phyloP scores from a whole-genome alignment of 2,329 filamentous ascomycete genomes.

The Cytospora leucostoma region DNA sequence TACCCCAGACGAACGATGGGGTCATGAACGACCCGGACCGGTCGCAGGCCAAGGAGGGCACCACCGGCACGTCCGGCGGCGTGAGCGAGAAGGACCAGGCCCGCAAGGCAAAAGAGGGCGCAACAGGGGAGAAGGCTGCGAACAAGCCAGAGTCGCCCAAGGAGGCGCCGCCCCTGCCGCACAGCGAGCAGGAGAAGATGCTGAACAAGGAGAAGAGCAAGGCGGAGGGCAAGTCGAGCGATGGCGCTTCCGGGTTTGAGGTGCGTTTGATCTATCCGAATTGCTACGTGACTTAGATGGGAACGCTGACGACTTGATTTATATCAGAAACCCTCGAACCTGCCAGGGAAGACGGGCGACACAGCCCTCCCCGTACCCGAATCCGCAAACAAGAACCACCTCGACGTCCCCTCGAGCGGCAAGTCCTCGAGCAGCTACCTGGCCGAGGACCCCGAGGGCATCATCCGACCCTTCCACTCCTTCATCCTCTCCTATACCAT shows the following conservation, averaged over 20 bases:
- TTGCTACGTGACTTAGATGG: neutral
- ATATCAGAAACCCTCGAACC: slow-evolving; percentile 73
- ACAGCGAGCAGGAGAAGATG: slow-evolving; percentile 76
- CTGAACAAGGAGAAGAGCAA: slow-evolving; percentile 44
- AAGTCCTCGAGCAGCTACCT: slow-evolving; percentile 37
- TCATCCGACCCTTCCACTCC: slow-evolving; percentile 83
- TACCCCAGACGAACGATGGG: slow-evolving; percentile 69
- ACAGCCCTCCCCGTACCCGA: slow-evolving; percentile 69
- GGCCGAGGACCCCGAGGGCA: slow-evolving; percentile 52
- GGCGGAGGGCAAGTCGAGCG: slow-evolving; percentile 39
- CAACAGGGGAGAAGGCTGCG: slow-evolving; percentile 64
- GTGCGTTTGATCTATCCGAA: slow-evolving; percentile 45
- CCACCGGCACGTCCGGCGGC: slow-evolving; percentile 84
- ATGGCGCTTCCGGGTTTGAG: slow-evolving; percentile 56
- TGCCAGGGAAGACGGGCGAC: slow-evolving; percentile 77
- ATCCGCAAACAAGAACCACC: slow-evolving; percentile 64
- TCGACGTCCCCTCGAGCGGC: slow-evolving; percentile 47
- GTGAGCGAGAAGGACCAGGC: slow-evolving; percentile 86
- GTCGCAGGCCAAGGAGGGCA: slow-evolving; percentile 76
- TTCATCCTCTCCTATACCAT: slow-evolving; percentile 91
- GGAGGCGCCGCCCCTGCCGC: slow-evolving; percentile 78
- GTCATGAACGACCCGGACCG: slow-evolving; percentile 91
- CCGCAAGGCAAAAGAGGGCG: slow-evolving; percentile 66
- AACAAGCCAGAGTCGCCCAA: slow-evolving; percentile 84
- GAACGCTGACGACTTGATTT: slow-evolving; percentile 14